Evolutionary conservation across 73 alveolate genomes (phyloP), one percentile per base, ranked within the genome.

Genomic region (Durusdinium trenchii): DNA sequence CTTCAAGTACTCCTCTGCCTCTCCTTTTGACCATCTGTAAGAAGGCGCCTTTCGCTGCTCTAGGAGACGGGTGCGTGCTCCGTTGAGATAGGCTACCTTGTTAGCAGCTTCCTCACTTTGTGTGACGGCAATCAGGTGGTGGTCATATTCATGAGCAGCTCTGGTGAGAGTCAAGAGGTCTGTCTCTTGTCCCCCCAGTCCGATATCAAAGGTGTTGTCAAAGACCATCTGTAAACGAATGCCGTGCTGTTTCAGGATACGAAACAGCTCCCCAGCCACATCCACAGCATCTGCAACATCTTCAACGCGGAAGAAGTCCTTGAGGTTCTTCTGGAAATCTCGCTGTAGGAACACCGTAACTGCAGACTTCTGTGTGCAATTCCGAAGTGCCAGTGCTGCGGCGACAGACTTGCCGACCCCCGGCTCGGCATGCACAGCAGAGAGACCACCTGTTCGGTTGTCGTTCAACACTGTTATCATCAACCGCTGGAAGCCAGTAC

Each of bases 261-360:
- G 90, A 79, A 79, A 79, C 45, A 79, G 67, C 90, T 79, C 69
- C 69, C 18, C 28, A 47, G 90, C 90, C 43, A 79, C 90, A 46
- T 47, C 30, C 52, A 78, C 43, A 28, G 78, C 57, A 16, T 84
- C 51, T 0, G 16, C 76, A 4, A 52, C 78, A 51, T 35, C 40
- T 42, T 20, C 36, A n/a, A 84, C 47, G 40, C 94, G 94, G 94
- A 84, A 50, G 94, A 84, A 84, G 60, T 35, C 94, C 20, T 26
- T 4, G 42, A 84, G 94, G 94, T 3, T 84, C 30, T 28, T 28
- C 1, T 0, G 4, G 40, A 84, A 84, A 0, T 84, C 36, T 1
- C 94, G 79, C 94, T 84, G 94, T 28, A 84, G 94, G 79, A 84
- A 47, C 94, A 51, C 94, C 71, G 94, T 84, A 76, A 84, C 94